Evolutionary conservation across 2,329 filamentous ascomycete genomes (phyloP), one percentile per base, ranked within the genome.

Genomic region (Xylaria polymorpha): DNA sequence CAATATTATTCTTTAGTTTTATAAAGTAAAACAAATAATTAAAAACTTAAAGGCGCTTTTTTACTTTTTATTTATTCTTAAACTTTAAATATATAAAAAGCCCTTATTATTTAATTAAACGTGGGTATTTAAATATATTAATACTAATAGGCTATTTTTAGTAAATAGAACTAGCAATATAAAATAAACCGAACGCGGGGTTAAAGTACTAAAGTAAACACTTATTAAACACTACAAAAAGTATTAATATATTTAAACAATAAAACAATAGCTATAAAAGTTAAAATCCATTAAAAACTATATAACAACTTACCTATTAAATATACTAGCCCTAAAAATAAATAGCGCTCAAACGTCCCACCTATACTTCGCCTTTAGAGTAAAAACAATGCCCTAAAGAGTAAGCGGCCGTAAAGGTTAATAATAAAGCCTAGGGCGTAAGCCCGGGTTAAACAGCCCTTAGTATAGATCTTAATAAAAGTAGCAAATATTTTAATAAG

Each of bases 401-500:
- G 76, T 80, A 79, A 74, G 76, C 75, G 75, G 76, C 75, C 73
- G 72, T 79, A 69, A 72, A 67, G 73, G 75, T 78, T 71, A 74
- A 72, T 82, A 75, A 82, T 74, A 76, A 82, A 82, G 79, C 79
- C 77, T 81, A 79, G 75, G 77, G 75, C 76, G 79, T 81, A 76
- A 82, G 77, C 77, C 76, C 74, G 76, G 77, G 77, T 82, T 55
- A 74, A 82, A 82, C 76, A 71, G 79, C 78, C 77, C 76, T 76
- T 81, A 81, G 77, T 82, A 74, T 73, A 81, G 37, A 61, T 61
- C 22, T 61, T 61, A 22, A 10, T 61, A 14, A 20, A 80, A 82
- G 77, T 82, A 82, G 78, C 77, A 67, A 82, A 80, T 81, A 81
- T 76, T 82, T 79, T 79, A 81, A 81, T 81, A 76, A 81, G 76